These are phyloP conservation scores for Blastomyces parvus DNA, from an alignment of 2,329 filamentous ascomycete genomes.

Conservation along the genomic window DNA sequence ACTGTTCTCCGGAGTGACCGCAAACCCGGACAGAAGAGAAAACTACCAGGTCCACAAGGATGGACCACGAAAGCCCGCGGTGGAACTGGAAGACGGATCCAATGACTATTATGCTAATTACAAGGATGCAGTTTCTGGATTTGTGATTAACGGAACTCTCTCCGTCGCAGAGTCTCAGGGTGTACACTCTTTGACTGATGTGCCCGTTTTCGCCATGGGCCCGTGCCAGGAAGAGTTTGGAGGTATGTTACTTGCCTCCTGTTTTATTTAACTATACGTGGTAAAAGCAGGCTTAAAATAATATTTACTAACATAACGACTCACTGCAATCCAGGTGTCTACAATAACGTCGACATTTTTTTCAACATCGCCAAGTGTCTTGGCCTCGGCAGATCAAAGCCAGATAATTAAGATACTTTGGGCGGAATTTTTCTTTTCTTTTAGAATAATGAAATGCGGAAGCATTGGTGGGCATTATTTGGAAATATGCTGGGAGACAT, in stretches of 20 bases:
- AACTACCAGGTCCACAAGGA: constrained; percentile 62
- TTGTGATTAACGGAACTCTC: constrained; percentile 67
- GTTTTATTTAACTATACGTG: not conserved
- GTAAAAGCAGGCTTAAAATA: not conserved
- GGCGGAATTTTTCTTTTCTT: not conserved
- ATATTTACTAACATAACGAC: constrained; percentile 6
- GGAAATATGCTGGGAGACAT: not conserved
- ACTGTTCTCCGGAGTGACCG: constrained; percentile 61
- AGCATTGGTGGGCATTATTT: not conserved
- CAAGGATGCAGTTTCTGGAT: constrained; percentile 55
- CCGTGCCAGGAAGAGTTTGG: constrained; percentile 70
- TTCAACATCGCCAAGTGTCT: constrained; percentile 34
- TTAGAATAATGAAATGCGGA: not conserved
- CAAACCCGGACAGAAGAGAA: constrained; percentile 66
- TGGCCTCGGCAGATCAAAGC: constrained; percentile 19
- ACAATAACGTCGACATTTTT: constrained; percentile 34
- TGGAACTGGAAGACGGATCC: constrained; percentile 42
- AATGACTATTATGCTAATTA: constrained; percentile 59
- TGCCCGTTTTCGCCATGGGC: constrained; percentile 67
- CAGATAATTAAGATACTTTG: not conserved
- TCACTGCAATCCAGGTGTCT: constrained; percentile 22
- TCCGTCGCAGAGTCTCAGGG: constrained; percentile 55
- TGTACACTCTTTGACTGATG: constrained; percentile 68
- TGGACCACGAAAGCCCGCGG: constrained; percentile 54
- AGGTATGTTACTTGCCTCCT: constrained; percentile 37